Conservation (phyloP, 1,139 yeast species). For the Geotrichum australiense region DNA sequence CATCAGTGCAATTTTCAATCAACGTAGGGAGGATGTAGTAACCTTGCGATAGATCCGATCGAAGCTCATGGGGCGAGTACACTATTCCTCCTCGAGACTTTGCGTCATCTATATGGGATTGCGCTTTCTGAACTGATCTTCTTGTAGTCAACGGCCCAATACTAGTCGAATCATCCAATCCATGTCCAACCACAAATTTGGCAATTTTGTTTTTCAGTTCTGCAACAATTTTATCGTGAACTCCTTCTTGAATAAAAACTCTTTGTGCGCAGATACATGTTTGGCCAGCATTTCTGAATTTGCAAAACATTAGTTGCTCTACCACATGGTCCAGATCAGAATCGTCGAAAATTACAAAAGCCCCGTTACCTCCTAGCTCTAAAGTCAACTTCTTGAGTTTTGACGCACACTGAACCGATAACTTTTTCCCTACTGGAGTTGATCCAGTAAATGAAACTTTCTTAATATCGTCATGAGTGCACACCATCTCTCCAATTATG, state of each 20-base stretch:
- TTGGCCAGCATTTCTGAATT: constrained; percentile 64
- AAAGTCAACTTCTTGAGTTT: constrained; percentile 57
- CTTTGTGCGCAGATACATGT: constrained; percentile 88
- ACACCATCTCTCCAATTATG: constrained; percentile 63
- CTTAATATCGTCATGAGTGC: constrained; percentile 59
- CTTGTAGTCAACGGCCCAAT: constrained; percentile 65
- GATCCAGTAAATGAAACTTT: constrained; percentile 82
- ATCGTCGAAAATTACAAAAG: constrained; percentile 70
- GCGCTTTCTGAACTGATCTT: constrained; percentile 51
- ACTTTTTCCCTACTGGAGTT: constrained; percentile 65
- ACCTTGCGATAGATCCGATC: constrained; percentile 34
- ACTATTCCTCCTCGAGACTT: constrained; percentile 54
- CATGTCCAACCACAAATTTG: constrained; percentile 55
- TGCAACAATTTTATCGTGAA: constrained; percentile 59
- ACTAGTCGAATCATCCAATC: constrained; percentile 50
- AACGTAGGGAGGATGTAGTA: constrained; percentile 59
- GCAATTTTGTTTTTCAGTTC: constrained; percentile 47
- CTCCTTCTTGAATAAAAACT: constrained; percentile 64
- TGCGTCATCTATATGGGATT: constrained; percentile 58
- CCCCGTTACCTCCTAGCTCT: constrained; percentile 85
- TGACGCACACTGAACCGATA: constrained; percentile 46
- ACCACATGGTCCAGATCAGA: constrained; percentile 62
- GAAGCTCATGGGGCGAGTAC: constrained; percentile 37
- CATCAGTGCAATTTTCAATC: constrained; percentile 49
- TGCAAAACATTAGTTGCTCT: constrained; percentile 22